Evolutionary conservation across 306 rosid species (phyloP).

Genomic region (Fragaria vesca): DNA sequence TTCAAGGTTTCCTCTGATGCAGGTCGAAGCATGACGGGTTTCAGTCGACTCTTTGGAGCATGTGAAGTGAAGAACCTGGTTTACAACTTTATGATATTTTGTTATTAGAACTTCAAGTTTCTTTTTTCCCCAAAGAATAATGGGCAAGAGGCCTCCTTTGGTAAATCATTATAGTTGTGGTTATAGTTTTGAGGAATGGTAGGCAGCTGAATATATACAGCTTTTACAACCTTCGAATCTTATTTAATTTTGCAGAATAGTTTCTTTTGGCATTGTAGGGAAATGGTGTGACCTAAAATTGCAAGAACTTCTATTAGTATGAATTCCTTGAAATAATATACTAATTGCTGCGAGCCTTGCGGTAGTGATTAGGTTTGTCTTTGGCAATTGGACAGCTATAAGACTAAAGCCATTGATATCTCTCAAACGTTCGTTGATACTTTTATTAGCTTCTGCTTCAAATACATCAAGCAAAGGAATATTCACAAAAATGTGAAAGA

Average conservation of each 20-base stretch:
- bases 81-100: constrained; percentile 27
- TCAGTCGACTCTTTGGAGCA: constrained; percentile 23
- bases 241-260: constrained; percentile 31
- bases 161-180: constrained; percentile 33
- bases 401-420: background rate
- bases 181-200: constrained; percentile 38
- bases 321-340: background rate
- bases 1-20: constrained; percentile 36
- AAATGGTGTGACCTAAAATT: constrained; percentile 23
- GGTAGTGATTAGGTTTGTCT: background rate
- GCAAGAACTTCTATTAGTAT: background rate
- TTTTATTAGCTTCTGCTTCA: background rate
- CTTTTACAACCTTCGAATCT: constrained; percentile 26
- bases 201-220: constrained; percentile 35
- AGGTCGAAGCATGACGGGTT: constrained; percentile 29
- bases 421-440: background rate
- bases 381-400: background rate
- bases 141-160: constrained; percentile 36
- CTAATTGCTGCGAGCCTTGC: background rate
- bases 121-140: constrained; percentile 28
- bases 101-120: constrained; percentile 26
- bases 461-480: background rate
- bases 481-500: background rate
- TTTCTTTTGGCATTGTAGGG: constrained; percentile 19
- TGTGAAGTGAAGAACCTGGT: constrained; percentile 36